These are phyloP conservation scores for Populus nigra DNA, from an alignment of 345 rosid genomes.

Conservation along the genomic window DNA sequence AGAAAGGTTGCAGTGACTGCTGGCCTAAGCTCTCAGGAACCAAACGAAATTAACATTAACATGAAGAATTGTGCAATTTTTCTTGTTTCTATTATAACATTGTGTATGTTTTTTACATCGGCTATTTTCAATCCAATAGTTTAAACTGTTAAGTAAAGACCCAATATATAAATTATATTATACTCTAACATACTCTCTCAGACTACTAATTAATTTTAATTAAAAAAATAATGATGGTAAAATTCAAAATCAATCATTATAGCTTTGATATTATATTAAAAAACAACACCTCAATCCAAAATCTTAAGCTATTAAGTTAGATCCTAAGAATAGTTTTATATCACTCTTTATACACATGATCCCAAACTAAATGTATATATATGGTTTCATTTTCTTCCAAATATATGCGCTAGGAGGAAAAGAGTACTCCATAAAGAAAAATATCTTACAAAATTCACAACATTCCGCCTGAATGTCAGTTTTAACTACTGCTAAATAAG, in stretches of 20 bases:
- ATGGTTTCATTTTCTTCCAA: constrained; percentile 9
- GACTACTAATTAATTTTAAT: no score
- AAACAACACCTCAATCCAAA: no score
- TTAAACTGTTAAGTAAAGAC: no score
- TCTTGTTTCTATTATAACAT: neutral
- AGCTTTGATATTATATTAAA: no score
- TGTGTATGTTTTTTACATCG: neutral
- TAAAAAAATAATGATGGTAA: no score
- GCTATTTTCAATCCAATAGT: no score
- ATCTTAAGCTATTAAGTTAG: no score
- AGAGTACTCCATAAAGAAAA: constrained; percentile 4
- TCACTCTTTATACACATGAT: neutral
- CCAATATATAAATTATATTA: no score
- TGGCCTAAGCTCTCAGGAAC: neutral
- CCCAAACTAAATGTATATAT: constrained; percentile 7
- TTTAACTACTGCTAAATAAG: constrained; percentile 14
- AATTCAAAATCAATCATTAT: no score
- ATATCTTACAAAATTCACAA: constrained; percentile 10
- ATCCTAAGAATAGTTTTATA: no score
- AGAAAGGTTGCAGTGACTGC: neutral
- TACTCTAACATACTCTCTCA: no score
- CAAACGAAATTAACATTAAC: neutral
- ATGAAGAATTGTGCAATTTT: neutral
- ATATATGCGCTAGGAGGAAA: constrained; percentile 4
- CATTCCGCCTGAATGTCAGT: constrained; percentile 22